Evolutionary conservation across 495 filamentous ascomycete species (phyloP).

Genomic region (Parmelia sp.): DNA sequence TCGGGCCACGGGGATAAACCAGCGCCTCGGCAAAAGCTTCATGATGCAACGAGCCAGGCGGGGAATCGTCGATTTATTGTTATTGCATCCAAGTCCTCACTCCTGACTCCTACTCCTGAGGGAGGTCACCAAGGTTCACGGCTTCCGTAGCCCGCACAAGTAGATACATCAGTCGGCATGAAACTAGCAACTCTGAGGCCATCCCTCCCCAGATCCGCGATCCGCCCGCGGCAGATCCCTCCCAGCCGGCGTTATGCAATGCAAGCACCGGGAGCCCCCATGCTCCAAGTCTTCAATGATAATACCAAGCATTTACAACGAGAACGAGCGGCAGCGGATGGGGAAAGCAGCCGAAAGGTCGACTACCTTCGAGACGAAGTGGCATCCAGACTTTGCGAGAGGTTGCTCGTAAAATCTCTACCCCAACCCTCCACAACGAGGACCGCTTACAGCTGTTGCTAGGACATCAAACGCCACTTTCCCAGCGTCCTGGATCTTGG

Average conservation of each 20-base stretch:
- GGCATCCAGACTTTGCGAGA: conserved; percentile 74
- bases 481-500: conserved; percentile 85
- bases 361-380: conserved; percentile 94
- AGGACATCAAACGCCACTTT: conserved; percentile 90
- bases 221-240: conserved; percentile 15
- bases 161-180: conserved; percentile 11
- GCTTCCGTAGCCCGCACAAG: not conserved
- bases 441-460: conserved; percentile 3
- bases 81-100: too few relatives aligned
- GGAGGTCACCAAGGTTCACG: not conserved
- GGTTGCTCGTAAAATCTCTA: conserved; percentile 59
- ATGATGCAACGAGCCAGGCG: conserved; percentile 7
- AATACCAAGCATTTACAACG: conserved; percentile 82
- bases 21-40: not conserved
- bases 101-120: too few relatives aligned
- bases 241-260: conserved; percentile 53
- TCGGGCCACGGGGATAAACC: not conserved
- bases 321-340: conserved; percentile 70
- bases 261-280: conserved; percentile 65
- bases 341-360: conserved; percentile 63
- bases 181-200: conserved; percentile 25
- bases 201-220: conserved; percentile 23
- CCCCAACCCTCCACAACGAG: conserved; percentile 10
- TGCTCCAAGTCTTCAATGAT: conserved; percentile 86
- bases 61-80: too few relatives aligned